Percentiles rank a stretch among this genome's conserved stretches.
These are phyloP conservation scores for Hemisphaericaspora lyxosophila DNA, from an alignment of 1,139 yeast genomes.

Conservation along the genomic window DNA sequence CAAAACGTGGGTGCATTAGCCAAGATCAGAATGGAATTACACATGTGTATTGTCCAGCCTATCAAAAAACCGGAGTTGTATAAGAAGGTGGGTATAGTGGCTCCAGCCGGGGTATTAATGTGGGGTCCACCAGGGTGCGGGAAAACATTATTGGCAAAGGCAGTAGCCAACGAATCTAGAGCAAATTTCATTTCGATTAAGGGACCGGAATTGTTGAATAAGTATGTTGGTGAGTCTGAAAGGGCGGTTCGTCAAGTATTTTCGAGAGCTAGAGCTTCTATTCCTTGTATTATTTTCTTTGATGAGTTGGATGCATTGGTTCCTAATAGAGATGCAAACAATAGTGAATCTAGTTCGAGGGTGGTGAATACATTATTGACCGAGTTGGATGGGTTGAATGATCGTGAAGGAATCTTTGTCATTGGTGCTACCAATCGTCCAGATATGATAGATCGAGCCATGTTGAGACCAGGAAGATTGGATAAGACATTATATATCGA, in stretches of 20 bases:
- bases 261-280: constrained; percentile 89
- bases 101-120: constrained; percentile 94
- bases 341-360: constrained; percentile 87
- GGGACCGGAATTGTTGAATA: constrained; percentile 92
- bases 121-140: constrained; percentile 99
- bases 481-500: constrained; percentile 93
- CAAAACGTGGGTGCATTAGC: constrained; percentile 87
- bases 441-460: constrained; percentile 97
- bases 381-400: constrained; percentile 91
- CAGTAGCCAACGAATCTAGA: constrained; percentile 94
- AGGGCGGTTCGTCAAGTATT: constrained; percentile 94
- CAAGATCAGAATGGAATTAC: constrained; percentile 80
- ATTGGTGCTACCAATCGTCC: constrained; percentile 98
- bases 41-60: constrained; percentile 97
- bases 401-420: constrained; percentile 88
- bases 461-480: constrained; percentile 94
- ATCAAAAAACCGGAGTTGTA: constrained; percentile 89
- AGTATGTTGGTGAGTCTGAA: constrained; percentile 96
- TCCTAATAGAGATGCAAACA: constrained; percentile 85
- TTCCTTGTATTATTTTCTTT: constrained; percentile 92
- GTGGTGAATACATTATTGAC: constrained; percentile 94
- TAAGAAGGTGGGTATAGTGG: constrained; percentile 87
- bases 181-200: constrained; percentile 94
- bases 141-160: constrained; percentile 91
- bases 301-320: constrained; percentile 96